Evolutionary conservation across 495 filamentous ascomycete genomes (phyloP).

Genomic region (Lophiotrema nucula): DNA sequence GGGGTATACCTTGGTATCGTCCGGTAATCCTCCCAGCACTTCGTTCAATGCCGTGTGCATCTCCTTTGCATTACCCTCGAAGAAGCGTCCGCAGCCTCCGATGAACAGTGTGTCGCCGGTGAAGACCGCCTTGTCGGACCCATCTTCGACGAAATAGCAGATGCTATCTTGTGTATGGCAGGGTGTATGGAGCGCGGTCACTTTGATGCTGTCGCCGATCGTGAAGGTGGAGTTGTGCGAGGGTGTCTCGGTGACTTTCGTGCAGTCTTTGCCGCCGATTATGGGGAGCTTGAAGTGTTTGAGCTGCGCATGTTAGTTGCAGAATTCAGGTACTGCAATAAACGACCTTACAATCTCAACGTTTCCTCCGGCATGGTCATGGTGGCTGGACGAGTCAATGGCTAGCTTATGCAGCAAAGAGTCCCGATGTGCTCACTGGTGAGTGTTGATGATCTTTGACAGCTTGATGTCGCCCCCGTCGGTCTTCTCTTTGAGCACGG

Average conservation of each 20-base stretch:
- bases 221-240: constrained; percentile 73
- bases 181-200: constrained; percentile 89
- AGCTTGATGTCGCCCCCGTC: constrained; percentile 72
- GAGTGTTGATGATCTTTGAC: constrained; percentile 89
- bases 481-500: constrained; percentile 73
- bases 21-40: constrained; percentile 74
- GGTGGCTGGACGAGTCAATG: constrained; percentile 59
- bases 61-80: constrained; percentile 85
- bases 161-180: constrained; percentile 99
- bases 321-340: not conserved
- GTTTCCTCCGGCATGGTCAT: constrained; percentile 95
- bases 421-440: constrained; percentile 77
- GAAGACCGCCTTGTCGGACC: constrained; percentile 74
- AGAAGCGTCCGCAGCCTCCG: constrained; percentile 87
- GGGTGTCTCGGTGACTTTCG: constrained; percentile 72
- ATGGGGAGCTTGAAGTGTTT: constrained; percentile 66
- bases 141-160: constrained; percentile 83
- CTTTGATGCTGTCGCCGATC: constrained; percentile 75
- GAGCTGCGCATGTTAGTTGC: constrained; percentile 52
- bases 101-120: constrained; percentile 97
- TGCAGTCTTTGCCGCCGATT: constrained; percentile 85
- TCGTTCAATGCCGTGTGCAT: constrained; percentile 92
- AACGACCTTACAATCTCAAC: constrained; percentile 60
- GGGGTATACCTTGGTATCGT: constrained; percentile 91
- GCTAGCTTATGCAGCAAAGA: not conserved